Evolutionary conservation across 2,329 filamentous ascomycete species (phyloP).

Genomic region (Sclerotinia trifoliorum): DNA sequence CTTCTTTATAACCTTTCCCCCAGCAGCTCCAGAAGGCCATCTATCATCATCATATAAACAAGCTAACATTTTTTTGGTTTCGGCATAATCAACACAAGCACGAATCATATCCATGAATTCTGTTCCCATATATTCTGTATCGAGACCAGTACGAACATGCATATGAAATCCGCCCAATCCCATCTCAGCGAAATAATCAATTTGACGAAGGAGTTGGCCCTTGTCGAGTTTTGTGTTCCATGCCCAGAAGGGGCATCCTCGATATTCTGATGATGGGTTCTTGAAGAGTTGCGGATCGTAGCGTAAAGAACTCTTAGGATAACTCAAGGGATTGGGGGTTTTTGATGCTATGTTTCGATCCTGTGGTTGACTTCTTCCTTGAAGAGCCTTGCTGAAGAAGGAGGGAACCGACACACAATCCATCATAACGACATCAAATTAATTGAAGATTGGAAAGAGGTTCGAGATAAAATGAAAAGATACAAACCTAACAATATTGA

Average conservation of each 20-base stretch:
- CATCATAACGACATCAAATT: constrained; percentile 1
- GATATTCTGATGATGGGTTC: constrained; percentile 39
- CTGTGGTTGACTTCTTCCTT: constrained; percentile 2
- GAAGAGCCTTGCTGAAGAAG: constrained; percentile 9
- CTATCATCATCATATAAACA: constrained; percentile 41
- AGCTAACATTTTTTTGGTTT: constrained; percentile 39
- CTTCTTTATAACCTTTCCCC: constrained; percentile 36
- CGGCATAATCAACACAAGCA: constrained; percentile 39
- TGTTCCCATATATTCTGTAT: constrained; percentile 40
- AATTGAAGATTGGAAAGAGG: neutral
- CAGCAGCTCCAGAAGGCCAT: constrained; percentile 39
- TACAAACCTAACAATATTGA: neutral
- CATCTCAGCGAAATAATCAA: constrained; percentile 39
- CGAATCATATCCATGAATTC: constrained; percentile 40
- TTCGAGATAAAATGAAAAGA: neutral
- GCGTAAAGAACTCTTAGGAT: constrained; percentile 34
- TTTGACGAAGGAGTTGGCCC: constrained; percentile 37
- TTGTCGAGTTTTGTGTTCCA: constrained; percentile 40
- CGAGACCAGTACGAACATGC: constrained; percentile 39
- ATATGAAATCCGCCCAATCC: constrained; percentile 41
- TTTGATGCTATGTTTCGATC: constrained; percentile 15
- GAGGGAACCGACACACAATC: neutral
- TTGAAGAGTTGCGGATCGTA: constrained; percentile 37
- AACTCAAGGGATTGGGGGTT: constrained; percentile 36
- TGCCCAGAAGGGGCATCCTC: constrained; percentile 39